These are phyloP conservation scores for Saccharomycopsis capsularis DNA, from an alignment of 805 yeast species.

Conservation along the genomic window DNA sequence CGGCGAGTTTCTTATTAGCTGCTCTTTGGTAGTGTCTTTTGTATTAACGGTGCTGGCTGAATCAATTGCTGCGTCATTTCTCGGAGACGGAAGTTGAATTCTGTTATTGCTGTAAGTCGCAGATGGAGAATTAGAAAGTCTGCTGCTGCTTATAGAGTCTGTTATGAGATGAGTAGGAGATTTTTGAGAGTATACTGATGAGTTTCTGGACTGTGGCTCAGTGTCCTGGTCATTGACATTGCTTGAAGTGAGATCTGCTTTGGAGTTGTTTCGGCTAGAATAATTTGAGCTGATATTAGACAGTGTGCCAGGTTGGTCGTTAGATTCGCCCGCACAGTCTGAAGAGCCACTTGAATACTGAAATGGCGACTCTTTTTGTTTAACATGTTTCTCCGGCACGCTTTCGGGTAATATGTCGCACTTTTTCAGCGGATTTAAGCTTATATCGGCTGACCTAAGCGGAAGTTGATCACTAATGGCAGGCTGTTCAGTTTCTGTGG, in stretches of 20 bases:
- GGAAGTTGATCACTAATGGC: no score
- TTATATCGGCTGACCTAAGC: neutral
- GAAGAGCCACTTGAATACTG: constrained; percentile 14
- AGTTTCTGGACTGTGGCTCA: constrained; percentile 10
- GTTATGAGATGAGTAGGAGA: neutral
- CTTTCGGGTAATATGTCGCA: neutral
- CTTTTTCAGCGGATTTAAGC: neutral
- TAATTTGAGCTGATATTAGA: constrained; percentile 18
- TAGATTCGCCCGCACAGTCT: constrained; percentile 9
- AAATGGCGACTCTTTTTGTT: neutral
- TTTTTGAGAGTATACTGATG: constrained; percentile 19
- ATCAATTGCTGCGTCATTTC: constrained; percentile 4
- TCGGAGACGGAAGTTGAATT: constrained; percentile 20
- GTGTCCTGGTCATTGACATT: neutral
- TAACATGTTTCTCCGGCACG: neutral
- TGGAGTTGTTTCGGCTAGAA: constrained; percentile 12
- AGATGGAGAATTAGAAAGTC: constrained; percentile 16
- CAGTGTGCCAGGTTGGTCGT: neutral
- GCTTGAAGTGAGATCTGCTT: constrained; percentile 3
- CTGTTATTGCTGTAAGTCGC: constrained; percentile 18
- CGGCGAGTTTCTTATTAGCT: neutral
- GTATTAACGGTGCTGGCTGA: no score
- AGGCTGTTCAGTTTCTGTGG: no score
- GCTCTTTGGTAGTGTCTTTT: neutral
- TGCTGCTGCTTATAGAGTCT: neutral